Conservation (phyloP, 306 rosid species). For the Glycine latifolia region DNA sequence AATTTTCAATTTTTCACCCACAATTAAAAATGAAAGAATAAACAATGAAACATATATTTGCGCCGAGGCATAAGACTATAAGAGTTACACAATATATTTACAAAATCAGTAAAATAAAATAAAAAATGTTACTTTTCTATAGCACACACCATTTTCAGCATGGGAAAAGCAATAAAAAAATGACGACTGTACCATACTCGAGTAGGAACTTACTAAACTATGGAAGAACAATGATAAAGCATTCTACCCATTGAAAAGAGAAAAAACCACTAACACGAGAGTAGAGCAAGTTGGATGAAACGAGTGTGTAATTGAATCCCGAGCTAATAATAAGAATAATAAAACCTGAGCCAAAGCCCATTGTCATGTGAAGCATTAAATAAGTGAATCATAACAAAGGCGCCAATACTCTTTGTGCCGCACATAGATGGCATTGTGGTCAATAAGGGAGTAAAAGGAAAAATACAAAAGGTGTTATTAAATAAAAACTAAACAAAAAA, state of each 20-base stretch:
- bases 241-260: conserved; percentile 26
- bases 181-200: conserved; percentile 30
- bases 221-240: conserved; percentile 26
- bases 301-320: conserved; percentile 16
- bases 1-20: conserved; percentile 1
- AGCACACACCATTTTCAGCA: conserved; percentile 28
- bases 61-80: conserved; percentile 11
- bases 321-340: not conserved
- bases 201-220: not conserved
- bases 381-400: conserved; percentile 71
- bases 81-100: conserved; percentile 29
- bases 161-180: not conserved
- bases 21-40: not conserved
- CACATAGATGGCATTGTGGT: conserved; percentile 84
- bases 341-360: not conserved
- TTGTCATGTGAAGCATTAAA: conserved; percentile 57
- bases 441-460: conserved; percentile 1
- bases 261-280: conserved; percentile 17
- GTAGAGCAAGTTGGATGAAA: conserved; percentile 28
- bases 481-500: conserved; percentile 5
- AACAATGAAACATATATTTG: conserved; percentile 5
- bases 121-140: conserved; percentile 26
- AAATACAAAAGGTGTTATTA: not conserved
- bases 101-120: not conserved
- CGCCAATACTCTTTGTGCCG: conserved; percentile 80